Percentiles rank a stretch among this genome's conserved stretches.
These are phyloP conservation scores for Boletus vinaceobasis DNA, from an alignment of 768 basidiomycete species.

Conservation along the genomic window DNA sequence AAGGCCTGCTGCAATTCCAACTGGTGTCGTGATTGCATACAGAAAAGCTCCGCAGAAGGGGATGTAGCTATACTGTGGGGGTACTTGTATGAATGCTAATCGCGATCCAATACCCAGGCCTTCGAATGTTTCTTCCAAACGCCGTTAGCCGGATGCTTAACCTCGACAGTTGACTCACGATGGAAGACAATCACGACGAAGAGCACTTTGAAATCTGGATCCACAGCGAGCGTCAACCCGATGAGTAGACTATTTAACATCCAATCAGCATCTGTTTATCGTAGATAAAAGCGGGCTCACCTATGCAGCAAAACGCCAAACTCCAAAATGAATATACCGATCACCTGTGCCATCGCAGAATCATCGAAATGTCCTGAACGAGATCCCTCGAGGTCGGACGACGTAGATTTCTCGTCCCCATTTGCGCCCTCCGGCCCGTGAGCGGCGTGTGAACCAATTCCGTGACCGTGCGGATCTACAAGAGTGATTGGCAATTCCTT, in stretches of 20 bases:
- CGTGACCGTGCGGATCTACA: constrained; percentile 68
- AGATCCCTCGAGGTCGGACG: constrained; percentile 29
- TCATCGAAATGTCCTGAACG: constrained; percentile 32
- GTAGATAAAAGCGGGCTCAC: constrained; percentile 24
- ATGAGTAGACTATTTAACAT: constrained; percentile 60
- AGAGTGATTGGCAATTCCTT: background rate
- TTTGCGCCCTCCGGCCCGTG: constrained; percentile 60
- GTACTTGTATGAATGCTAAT: constrained; percentile 69
- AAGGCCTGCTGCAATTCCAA: constrained; percentile 85
- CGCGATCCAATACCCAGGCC: constrained; percentile 92
- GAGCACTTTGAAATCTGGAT: constrained; percentile 73
- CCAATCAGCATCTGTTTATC: background rate
- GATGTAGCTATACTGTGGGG: constrained; percentile 50
- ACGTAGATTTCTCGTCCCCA: constrained; percentile 4
- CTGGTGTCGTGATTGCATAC: constrained; percentile 78
- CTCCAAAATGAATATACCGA: constrained; percentile 90
- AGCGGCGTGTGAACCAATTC: constrained; percentile 53
- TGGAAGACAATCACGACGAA: constrained; percentile 91
- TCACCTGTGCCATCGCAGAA: constrained; percentile 60
- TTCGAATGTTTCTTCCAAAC: constrained; percentile 77
- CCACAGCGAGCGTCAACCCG: constrained; percentile 91
- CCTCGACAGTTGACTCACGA: constrained; percentile 53
- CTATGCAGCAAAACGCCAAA: constrained; percentile 90
- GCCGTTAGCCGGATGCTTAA: background rate
- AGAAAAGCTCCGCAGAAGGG: constrained; percentile 58